These are phyloP conservation scores for Penicillium brevicompactum DNA, from an alignment of 2,329 filamentous ascomycete species.

Conservation along the genomic window DNA sequence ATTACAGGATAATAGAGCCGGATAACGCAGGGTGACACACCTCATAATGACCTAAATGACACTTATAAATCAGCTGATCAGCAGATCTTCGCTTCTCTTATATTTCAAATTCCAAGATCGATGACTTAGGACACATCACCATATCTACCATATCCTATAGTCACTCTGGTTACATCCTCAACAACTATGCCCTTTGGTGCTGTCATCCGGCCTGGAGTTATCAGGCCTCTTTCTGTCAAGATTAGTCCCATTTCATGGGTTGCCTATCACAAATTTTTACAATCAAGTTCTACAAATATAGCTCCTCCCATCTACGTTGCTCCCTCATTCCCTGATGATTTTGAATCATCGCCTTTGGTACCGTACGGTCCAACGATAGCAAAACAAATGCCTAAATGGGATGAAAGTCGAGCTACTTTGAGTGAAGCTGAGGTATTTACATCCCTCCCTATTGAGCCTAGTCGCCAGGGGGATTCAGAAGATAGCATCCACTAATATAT, in stretches of 20 bases:
- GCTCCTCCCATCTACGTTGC: not conserved
- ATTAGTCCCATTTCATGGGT: not conserved
- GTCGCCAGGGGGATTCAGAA: not conserved
- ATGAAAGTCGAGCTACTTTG: not conserved
- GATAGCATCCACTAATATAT: not conserved
- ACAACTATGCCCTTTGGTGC: not conserved
- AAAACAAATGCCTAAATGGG: not conserved
- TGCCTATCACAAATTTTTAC: not conserved
- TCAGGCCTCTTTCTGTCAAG: not conserved
- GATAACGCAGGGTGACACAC: too few species aligned
- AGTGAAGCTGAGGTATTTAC: not conserved
- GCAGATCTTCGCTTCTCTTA: too few species aligned
- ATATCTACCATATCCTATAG: too few species aligned
- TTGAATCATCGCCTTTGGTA: constrained; percentile 1
- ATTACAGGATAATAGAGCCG: too few species aligned
- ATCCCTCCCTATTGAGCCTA: not conserved
- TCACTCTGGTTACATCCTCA: not conserved
- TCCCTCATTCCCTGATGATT: constrained; percentile 1
- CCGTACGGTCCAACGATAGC: not conserved
- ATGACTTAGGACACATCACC: too few species aligned
- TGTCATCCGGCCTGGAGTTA: not conserved
- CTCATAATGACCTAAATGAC: too few species aligned
- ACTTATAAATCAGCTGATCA: too few species aligned
- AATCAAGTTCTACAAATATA: not conserved
- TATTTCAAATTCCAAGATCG: too few species aligned